Evolutionary conservation across 2,329 filamentous ascomycete species (phyloP).

Genomic region (Ciborinia camelliae): DNA sequence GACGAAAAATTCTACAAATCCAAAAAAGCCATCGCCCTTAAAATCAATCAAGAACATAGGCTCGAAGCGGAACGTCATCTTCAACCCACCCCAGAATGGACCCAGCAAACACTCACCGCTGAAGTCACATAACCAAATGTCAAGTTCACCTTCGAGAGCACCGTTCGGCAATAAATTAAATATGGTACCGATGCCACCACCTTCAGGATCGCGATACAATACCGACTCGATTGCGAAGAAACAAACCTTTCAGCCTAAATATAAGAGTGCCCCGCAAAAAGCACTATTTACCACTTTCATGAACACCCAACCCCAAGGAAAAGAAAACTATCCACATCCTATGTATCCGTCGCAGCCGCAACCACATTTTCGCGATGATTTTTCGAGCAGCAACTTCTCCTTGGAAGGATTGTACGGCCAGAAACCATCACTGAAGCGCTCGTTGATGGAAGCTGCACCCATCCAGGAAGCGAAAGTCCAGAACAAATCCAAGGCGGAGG

Average conservation of each 20-base stretch:
- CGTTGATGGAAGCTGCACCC: constrained; percentile 68
- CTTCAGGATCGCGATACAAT: constrained; percentile 49
- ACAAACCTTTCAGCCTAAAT: constrained; percentile 54
- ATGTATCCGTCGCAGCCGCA: constrained; percentile 48
- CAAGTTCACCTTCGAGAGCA: constrained; percentile 58
- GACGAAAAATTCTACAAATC: constrained; percentile 26
- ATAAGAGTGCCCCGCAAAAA: constrained; percentile 51
- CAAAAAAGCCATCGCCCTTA: constrained; percentile 39
- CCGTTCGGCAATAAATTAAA: constrained; percentile 64
- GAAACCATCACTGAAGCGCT: constrained; percentile 55
- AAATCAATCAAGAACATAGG: constrained; percentile 40
- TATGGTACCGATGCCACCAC: constrained; percentile 64
- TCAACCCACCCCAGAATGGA: constrained; percentile 57
- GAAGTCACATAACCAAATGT: constrained; percentile 56
- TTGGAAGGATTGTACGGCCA: constrained; percentile 50
- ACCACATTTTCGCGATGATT: constrained; percentile 35
- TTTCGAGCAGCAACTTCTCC: constrained; percentile 43
- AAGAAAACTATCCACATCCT: constrained; percentile 51
- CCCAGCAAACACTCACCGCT: constrained; percentile 62
- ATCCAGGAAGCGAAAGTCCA: constrained; percentile 69
- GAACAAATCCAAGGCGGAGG: constrained; percentile 53
- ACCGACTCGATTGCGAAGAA: constrained; percentile 72
- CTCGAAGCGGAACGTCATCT: constrained; percentile 58
- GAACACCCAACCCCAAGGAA: constrained; percentile 43
- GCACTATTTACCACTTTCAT: constrained; percentile 45